Evolutionary conservation across 2,329 filamentous ascomycete genomes (phyloP), one percentile per base, ranked within the genome.

Genomic region (Bipolaris bicolor): DNA sequence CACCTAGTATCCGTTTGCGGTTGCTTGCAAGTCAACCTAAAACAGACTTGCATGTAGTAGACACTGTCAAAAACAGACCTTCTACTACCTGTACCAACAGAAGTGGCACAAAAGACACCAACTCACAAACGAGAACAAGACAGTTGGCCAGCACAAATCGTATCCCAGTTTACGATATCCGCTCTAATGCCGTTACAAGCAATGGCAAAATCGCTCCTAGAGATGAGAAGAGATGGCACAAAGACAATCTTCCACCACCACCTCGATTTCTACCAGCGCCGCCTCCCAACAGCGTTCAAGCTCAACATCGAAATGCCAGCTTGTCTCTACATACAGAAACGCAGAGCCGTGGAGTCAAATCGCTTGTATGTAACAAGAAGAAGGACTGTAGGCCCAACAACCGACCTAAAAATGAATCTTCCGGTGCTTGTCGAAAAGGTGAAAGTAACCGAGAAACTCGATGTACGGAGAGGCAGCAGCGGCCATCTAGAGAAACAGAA

Each of bases 211-310:
- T 26, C 1, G 18, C 18, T 15, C 45, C 54, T 22, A 53, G 46
- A 24, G 29, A 36, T 18, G 37, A 45, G 22, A 57, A 57, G 18
- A 53, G 22, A 31, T 54, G 54, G 49, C 10, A 50, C 7, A 57
- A 22, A 11, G 36, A 44, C 7, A 15, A 22, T 29, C 29, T n/a
- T 10, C 37, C 15, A 20, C 20, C 46, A 11, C 53, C 47, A 18
- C 48, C 52, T 3, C 45, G 13, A 45, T 34, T 26, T 15, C 52
- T 43, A 13, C 13, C 20, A 15, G 24, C 39, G 11, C 31, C 16
- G 15, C 43, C 34, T 18, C 29, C 36, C 13, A 39, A 45, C 34
- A 20, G n/a, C 18, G 9, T 40, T 16, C 29, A 9, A 22, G 1
- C 15, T 18, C 33, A 40, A 15, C n/a, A 15, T 11, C 16, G 15